These are phyloP conservation scores for Rhynchospora tenuis DNA, from an alignment of 176 grass and related monocot species.

Conservation along the genomic window DNA sequence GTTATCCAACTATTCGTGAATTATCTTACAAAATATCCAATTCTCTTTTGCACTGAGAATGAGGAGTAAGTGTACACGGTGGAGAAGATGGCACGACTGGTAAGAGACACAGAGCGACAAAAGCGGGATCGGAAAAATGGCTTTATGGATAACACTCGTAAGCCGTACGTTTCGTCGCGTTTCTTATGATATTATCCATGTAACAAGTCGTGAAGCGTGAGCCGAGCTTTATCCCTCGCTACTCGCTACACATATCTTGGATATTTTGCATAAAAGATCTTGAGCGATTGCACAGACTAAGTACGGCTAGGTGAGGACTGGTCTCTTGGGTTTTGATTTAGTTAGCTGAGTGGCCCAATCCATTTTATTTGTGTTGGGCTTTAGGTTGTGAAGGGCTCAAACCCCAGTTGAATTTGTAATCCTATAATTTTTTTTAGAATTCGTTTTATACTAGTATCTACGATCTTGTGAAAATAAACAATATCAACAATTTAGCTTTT, in stretches of 20 bases:
- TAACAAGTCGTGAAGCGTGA: not conserved
- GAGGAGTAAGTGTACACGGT: not conserved
- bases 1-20: not conserved
- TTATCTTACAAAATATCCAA: not conserved
- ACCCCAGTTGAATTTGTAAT: too few species aligned
- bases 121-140: not conserved
- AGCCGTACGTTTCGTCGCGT: not conserved
- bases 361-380: not conserved
- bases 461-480: too few species aligned
- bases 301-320: not conserved
- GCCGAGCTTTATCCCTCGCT: not conserved
- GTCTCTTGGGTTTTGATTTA: not conserved
- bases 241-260: not conserved
- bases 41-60: too few species aligned
- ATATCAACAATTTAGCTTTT: too few species aligned
- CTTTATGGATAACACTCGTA: conserved; percentile 18
- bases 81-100: conserved; percentile 15
- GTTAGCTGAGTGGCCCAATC: not conserved
- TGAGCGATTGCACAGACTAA: not conserved
- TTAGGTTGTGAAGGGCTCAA: not conserved
- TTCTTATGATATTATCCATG: not conserved
- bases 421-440: too few species aligned
- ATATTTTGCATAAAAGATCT: not conserved
- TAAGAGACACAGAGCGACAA: not conserved
- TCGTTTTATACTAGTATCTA: too few species aligned